Base-by-base conservation (phyloP, 345 rosid species). In the Syzygium oleosum region DNA sequence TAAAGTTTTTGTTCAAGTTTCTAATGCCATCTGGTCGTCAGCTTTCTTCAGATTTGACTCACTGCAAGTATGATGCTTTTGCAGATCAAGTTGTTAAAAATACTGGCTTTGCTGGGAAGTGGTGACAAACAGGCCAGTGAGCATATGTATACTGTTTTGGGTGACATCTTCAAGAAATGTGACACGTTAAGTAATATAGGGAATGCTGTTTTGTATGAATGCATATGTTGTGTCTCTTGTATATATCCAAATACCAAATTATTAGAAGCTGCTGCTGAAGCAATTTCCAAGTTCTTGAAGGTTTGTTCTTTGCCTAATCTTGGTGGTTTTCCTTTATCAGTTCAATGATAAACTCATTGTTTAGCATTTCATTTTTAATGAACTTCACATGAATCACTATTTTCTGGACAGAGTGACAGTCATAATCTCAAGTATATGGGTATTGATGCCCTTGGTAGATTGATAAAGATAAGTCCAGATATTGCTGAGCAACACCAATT, bases 391-490 rank as follows among this genome's bases (percentile, higher is more conserved):
- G 27, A 31, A 25, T 84, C 58, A n/a, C 53, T 34, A 31, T 84
- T 59, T 54, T 89, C 46, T 90, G 91, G 87, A 92, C 96, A 98
- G 99, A 96, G 98, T 92, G 99, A 98, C 90, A 94, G 92, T 93
- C 98, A 98, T 91, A 98, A 98, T 93, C 91, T 98, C 86, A 96
- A 94, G 91, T 98, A 96, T 88, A 94, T 98, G 98, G 99, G 99
- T 80, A 96, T 98, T 90, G 99, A 97, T 93, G 98, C 95, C 55
- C 96, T 98, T 89, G 98, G 99, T 68, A 94, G 96, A 87, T 91
- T 98, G 93, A 96, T 98, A 90, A 97, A 95, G 91, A 92, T 93
- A 88, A 96, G 95, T 88, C 97, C 99, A 80, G 99, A 98, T 84
- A 95, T 97, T 87, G 99, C 97, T 84, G 99, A 97, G 90, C 99